A percentile compares a stretch with the other conserved stretches of the same genome.
phyloP scores from a whole-genome alignment of 2,329 filamentous ascomycete species.

The Aspergillus viridinutans region DNA sequence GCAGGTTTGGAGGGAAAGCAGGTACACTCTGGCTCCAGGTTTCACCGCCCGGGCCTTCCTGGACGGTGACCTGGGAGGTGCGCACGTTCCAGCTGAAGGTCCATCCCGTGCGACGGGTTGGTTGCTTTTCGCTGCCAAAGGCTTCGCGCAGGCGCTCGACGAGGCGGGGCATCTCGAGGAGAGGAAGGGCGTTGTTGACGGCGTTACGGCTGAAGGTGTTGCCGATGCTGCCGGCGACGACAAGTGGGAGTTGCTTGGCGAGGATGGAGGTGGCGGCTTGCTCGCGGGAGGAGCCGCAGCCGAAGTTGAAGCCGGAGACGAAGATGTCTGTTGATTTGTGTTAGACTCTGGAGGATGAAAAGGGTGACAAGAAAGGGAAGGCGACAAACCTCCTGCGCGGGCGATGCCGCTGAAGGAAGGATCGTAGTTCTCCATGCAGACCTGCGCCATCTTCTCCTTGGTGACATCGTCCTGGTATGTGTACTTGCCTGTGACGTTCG shows the following conservation, averaged over 20 bases:
- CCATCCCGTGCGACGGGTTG: constrained; percentile 76
- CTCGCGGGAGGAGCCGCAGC: constrained; percentile 74
- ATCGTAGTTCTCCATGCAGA: constrained; percentile 95
- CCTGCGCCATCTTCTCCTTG: constrained; percentile 74
- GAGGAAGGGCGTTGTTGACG: constrained; percentile 40
- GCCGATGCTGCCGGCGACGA: constrained; percentile 74
- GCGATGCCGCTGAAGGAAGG: constrained; percentile 61
- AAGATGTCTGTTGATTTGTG: constrained; percentile 60
- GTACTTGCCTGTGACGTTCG: constrained; percentile 56
- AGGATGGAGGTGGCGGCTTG: constrained; percentile 85
- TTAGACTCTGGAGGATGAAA: background rate
- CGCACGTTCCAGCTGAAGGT: constrained; percentile 75
- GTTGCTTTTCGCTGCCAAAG: constrained; percentile 37
- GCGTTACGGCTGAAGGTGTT: constrained; percentile 72
- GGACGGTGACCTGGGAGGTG: constrained; percentile 65
- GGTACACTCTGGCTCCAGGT: constrained; percentile 78
- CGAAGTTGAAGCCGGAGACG: constrained; percentile 84
- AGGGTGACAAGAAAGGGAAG: background rate
- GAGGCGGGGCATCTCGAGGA: constrained; percentile 35
- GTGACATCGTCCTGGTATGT: constrained; percentile 86
- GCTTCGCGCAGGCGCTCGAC: constrained; percentile 29
- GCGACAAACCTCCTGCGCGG: constrained; percentile 43
- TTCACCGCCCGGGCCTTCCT: constrained; percentile 62
- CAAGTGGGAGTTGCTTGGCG: constrained; percentile 73
- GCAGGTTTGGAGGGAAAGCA: constrained; percentile 78